Percentiles rank a stretch among this genome's conserved stretches.
Evolutionary conservation across 1,284 basidiomycete genomes (phyloP).

Genomic region (Cystobasidium pallidum): DNA sequence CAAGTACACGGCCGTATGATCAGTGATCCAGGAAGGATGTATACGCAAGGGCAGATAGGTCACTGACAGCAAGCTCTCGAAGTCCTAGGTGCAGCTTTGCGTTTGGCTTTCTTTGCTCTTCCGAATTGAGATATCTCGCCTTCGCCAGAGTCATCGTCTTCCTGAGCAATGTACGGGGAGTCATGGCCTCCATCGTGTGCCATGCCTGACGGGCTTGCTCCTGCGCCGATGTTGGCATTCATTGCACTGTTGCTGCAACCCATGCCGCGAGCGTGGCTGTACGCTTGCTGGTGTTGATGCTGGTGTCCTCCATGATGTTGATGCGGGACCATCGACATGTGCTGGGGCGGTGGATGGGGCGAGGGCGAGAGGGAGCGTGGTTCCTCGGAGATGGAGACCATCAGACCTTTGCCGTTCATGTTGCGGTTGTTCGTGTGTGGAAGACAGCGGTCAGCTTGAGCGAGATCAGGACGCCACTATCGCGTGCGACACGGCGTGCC

Average conservation of each 20-base stretch:
- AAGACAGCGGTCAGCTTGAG: no score
- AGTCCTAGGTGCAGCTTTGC: slow-evolving; percentile 42
- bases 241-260: background rate
- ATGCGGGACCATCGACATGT: background rate
- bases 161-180: slow-evolving; percentile 27
- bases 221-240: background rate
- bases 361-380: slow-evolving; percentile 29
- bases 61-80: slow-evolving; percentile 45
- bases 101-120: slow-evolving; percentile 37
- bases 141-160: slow-evolving; percentile 25
- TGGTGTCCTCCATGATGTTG: background rate
- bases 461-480: no score
- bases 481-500: no score
- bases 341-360: slow-evolving; percentile 21
- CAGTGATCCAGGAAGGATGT: background rate
- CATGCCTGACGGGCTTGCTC: background rate
- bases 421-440: background rate
- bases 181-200: background rate
- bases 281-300: background rate
- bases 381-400: slow-evolving; percentile 28
- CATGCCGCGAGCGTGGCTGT: background rate
- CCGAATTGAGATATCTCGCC: slow-evolving; percentile 30
- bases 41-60: background rate
- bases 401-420: slow-evolving; percentile 30
- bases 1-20: background rate